Base-by-base conservation (phyloP, 192 early-diverging fungal genomes). In the Coemansia sp. region DNA sequence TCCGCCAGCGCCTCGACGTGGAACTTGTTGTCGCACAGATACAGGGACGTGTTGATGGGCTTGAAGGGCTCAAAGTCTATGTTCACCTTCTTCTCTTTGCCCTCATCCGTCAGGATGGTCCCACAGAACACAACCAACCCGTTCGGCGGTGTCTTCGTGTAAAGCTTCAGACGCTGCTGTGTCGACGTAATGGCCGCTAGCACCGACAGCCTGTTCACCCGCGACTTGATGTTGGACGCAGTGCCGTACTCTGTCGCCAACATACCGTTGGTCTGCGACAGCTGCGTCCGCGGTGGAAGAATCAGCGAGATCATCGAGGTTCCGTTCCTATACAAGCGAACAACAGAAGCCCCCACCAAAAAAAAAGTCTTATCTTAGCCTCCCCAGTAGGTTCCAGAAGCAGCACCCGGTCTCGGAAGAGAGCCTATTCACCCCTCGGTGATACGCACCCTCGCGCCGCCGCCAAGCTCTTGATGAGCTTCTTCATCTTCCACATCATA, bases 301-400 rank as follows among this genome's bases (percentile, higher is more conserved):
- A 99, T 84, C 41, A 99, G 85, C 33, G 92, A 94, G 76, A 99
- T 97, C 96, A 99, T 98, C 61, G 92, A 95, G 12, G 96, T 99
- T 54, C 95, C 96, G 57, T 96, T 99, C 31, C 86, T 72, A 72
- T 14, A n/a, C n/a, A n/a, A n/a, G n/a, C n/a, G n/a, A n/a, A n/a
- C n/a, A n/a, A n/a, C n/a, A n/a, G n/a, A n/a, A n/a, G n/a, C n/a
- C n/a, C n/a, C n/a, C n/a, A n/a, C n/a, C n/a, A n/a, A n/a, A n/a
- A n/a, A n/a, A n/a, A n/a, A n/a, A n/a, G n/a, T n/a, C n/a, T n/a
- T n/a, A n/a, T n/a, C n/a, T n/a, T n/a, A n/a, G n/a, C n/a, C n/a
- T n/a, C n/a, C n/a, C n/a, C n/a, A n/a, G n/a, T n/a, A n/a, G n/a
- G n/a, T n/a, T n/a, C n/a, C n/a, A n/a, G n/a, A n/a, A n/a, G n/a